A percentile compares a stretch with the other conserved stretches of the same genome.
phyloP scores from a whole-genome alignment of 2,329 filamentous ascomycete genomes.

The Sclerotiophoma versabilis region DNA sequence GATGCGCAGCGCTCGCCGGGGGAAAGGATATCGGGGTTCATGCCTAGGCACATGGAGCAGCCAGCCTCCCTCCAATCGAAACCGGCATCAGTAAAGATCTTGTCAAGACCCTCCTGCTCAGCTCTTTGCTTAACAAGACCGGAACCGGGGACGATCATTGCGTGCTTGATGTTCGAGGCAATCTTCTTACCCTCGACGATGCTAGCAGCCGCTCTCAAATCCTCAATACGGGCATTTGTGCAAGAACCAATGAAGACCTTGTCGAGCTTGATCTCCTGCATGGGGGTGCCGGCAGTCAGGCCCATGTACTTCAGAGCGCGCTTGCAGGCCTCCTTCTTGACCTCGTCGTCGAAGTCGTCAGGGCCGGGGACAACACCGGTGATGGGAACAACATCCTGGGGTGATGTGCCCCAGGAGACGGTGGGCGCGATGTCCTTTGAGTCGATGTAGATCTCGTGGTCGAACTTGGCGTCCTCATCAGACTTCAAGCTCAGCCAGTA shows the following conservation, averaged over 20 bases:
- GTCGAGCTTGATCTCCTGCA: constrained; percentile 91
- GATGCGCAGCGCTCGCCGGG: constrained; percentile 93
- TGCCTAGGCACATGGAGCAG: constrained; percentile 98
- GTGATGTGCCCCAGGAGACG: constrained; percentile 95
- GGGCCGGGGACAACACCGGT: constrained; percentile 89
- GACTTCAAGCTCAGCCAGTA: constrained; percentile 90
- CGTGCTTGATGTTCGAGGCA: constrained; percentile 86
- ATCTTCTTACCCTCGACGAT: constrained; percentile 88
- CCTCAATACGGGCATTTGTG: constrained; percentile 96
- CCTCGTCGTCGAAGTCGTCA: constrained; percentile 80
- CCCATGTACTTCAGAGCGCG: constrained; percentile 97
- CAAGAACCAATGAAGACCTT: constrained; percentile 99
- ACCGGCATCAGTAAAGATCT: constrained; percentile 88
- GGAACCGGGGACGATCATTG: constrained; percentile 95
- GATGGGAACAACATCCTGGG: constrained; percentile 95
- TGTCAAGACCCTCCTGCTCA: constrained; percentile 89
- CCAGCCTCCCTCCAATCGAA: constrained; percentile 99
- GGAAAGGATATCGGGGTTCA: constrained; percentile 97
- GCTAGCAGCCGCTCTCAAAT: constrained; percentile 84
- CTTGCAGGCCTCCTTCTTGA: constrained; percentile 79
- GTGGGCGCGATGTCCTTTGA: constrained; percentile 93
- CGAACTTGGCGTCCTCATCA: constrained; percentile 87
- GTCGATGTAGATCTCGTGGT: constrained; percentile 87
- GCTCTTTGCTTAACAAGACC: constrained; percentile 92
- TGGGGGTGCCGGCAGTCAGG: constrained; percentile 80